These are phyloP conservation scores for Trichoderma harzianum DNA, from an alignment of 2,329 filamentous ascomycete species.

Conservation along the genomic window DNA sequence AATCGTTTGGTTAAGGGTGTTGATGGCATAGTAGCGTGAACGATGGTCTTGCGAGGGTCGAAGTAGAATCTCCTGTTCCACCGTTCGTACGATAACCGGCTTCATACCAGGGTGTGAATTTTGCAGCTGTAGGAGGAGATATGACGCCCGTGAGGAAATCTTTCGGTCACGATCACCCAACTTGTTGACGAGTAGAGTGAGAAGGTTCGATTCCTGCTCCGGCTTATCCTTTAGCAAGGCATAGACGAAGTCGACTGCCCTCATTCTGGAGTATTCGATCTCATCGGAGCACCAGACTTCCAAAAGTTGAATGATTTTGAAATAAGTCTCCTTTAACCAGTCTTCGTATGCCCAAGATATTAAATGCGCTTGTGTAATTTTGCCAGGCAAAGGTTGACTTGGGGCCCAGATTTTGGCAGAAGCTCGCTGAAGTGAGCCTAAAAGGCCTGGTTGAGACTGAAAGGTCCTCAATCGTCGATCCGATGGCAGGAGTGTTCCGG, in stretches of 20 bases:
- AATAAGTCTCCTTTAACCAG: conserved; percentile 91
- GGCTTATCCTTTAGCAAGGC: conserved; percentile 92
- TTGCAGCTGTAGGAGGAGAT: conserved; percentile 87
- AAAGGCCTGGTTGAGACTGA: conserved; percentile 70
- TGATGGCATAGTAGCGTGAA: conserved; percentile 92
- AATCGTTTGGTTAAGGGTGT: conserved; percentile 95
- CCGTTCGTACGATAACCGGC: conserved; percentile 73
- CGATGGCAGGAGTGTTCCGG: conserved; percentile 77
- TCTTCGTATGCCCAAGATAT: conserved; percentile 91
- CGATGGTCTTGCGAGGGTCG: conserved; percentile 82
- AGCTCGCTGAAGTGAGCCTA: conserved; percentile 65
- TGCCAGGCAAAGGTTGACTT: conserved; percentile 68
- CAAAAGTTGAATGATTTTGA: conserved; percentile 85
- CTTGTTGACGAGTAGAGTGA: conserved; percentile 92
- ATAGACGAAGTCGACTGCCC: conserved; percentile 86
- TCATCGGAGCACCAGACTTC: conserved; percentile 94
- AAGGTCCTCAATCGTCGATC: conserved; percentile 81
- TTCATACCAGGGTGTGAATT: conserved; percentile 93
- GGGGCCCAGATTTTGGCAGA: conserved; percentile 59
- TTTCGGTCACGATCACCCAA: conserved; percentile 93
- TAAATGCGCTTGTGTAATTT: conserved; percentile 71
- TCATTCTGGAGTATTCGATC: conserved; percentile 85
- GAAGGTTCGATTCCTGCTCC: conserved; percentile 91
- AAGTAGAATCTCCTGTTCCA: conserved; percentile 86
- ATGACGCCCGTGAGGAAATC: conserved; percentile 89